Percentiles rank a stretch among this genome's conserved stretches.
Conservation (phyloP, 2,329 filamentous ascomycete species). For the Apiospora sp. region DNA sequence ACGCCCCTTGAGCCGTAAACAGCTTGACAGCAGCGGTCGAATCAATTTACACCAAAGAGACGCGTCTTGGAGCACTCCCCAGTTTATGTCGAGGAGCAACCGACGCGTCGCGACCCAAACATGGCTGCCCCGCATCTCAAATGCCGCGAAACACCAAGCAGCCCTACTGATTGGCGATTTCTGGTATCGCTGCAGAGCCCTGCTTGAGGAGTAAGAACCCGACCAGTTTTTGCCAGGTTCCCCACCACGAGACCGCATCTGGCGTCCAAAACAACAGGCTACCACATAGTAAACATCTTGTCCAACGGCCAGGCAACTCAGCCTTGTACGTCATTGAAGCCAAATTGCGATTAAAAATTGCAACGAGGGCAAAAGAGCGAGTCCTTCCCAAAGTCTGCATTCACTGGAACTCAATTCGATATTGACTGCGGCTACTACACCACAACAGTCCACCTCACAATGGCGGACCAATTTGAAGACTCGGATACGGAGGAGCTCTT, state of each 20-base stretch:
- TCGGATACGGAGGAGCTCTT: conserved; percentile 59
- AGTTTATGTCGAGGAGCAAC: conserved; percentile 5
- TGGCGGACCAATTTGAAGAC: conserved; percentile 47
- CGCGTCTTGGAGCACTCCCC: conserved; percentile 5
- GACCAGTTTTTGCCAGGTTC: conserved; percentile 7
- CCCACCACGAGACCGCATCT: conserved; percentile 15
- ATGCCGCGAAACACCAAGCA: conserved; percentile 11
- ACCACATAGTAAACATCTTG: not conserved
- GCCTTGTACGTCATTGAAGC: conserved; percentile 21
- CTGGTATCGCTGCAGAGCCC: not conserved
- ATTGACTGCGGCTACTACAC: not conserved
- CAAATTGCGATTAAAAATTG: not conserved
- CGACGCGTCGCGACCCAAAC: conserved; percentile 9
- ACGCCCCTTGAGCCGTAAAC: not conserved
- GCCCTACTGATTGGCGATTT: conserved; percentile 7
- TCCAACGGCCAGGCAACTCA: conserved; percentile 12
- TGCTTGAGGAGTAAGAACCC: not conserved
- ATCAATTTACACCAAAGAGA: conserved; percentile 17
- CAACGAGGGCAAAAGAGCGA: not conserved
- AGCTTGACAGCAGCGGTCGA: not conserved
- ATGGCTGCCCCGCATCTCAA: conserved; percentile 7
- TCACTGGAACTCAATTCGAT: not conserved
- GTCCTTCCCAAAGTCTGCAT: not conserved
- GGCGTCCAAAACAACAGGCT: conserved; percentile 6
- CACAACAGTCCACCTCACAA: conserved; percentile 23